These are phyloP conservation scores for Colletotrichum simmondsii DNA, from an alignment of 2,329 filamentous ascomycete species.

Conservation along the genomic window DNA sequence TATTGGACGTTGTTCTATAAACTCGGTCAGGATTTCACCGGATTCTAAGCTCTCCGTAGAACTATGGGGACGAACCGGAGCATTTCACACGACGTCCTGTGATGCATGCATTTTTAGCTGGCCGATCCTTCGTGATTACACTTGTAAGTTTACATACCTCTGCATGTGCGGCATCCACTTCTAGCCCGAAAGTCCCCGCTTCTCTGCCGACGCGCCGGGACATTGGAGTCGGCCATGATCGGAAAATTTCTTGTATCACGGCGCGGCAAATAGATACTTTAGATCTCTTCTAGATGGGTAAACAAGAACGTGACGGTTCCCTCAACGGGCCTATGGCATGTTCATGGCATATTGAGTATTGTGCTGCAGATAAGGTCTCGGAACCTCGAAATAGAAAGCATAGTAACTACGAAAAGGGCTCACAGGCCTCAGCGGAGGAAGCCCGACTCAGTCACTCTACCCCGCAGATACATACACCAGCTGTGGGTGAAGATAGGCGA, in stretches of 20 bases:
- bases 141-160: background rate
- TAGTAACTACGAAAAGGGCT: background rate
- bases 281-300: background rate
- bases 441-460: background rate
- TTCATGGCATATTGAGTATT: background rate
- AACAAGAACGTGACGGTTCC: fast-evolving
- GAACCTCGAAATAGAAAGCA: background rate
- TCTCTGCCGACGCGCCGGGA: background rate
- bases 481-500: background rate
- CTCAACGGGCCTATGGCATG: background rate
- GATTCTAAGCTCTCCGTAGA: background rate
- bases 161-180: background rate
- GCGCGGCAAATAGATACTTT: too few species aligned
- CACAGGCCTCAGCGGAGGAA: background rate
- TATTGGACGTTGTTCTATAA: background rate
- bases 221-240: background rate
- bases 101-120: background rate
- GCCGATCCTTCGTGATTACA: background rate
- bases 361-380: background rate
- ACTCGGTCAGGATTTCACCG: background rate
- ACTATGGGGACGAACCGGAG: background rate
- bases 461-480: background rate
- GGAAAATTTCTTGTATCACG: too few species aligned
- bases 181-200: background rate
- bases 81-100: background rate